phyloP scores from a whole-genome alignment of 805 yeast genomes.

The Ogataea trehaloabstinens region DNA sequence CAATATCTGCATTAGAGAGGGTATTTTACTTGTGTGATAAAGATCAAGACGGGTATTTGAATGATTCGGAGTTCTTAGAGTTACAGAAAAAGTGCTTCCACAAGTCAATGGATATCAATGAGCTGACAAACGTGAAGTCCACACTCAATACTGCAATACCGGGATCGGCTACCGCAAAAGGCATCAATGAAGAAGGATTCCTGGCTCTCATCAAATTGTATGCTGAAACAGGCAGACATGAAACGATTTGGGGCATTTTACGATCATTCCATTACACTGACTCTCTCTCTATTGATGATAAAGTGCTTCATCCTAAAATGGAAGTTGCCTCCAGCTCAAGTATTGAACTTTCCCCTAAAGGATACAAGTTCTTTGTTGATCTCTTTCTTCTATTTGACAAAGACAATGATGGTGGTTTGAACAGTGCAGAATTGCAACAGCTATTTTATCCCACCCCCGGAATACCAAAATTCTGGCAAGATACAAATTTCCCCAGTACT shows the following conservation, averaged over 20 bases:
- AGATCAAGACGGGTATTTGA: conserved; percentile 85
- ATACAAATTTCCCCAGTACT: conserved; percentile 79
- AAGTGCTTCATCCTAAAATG: conserved; percentile 72
- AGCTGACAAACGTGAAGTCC: conserved; percentile 42
- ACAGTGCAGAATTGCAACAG: conserved; percentile 62
- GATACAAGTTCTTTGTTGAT: conserved; percentile 90
- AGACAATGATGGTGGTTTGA: conserved; percentile 95
- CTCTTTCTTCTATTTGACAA: conserved; percentile 82
- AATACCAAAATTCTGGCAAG: conserved; percentile 82
- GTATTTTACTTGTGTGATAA: conserved; percentile 82
- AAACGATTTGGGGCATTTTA: conserved; percentile 93
- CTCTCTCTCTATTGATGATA: conserved; percentile 79
- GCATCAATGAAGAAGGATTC: conserved; percentile 75
- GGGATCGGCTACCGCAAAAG: conserved; percentile 38
- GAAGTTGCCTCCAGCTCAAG: conserved; percentile 74
- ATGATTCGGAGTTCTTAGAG: conserved; percentile 64
- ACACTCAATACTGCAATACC: conserved; percentile 30
- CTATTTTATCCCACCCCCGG: conserved; percentile 93
- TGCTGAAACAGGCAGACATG: conserved; percentile 92
- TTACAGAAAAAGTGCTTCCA: conserved; percentile 78
- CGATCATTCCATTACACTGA: conserved; percentile 89
- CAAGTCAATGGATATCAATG: conserved; percentile 45
- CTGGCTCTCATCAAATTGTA: conserved; percentile 72
- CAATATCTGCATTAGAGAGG: conserved; percentile 71
- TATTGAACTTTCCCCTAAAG: conserved; percentile 89